Evolutionary conservation across 495 filamentous ascomycete genomes (phyloP), one percentile per base, ranked within the genome.

Genomic region (Xylaria sp.): DNA sequence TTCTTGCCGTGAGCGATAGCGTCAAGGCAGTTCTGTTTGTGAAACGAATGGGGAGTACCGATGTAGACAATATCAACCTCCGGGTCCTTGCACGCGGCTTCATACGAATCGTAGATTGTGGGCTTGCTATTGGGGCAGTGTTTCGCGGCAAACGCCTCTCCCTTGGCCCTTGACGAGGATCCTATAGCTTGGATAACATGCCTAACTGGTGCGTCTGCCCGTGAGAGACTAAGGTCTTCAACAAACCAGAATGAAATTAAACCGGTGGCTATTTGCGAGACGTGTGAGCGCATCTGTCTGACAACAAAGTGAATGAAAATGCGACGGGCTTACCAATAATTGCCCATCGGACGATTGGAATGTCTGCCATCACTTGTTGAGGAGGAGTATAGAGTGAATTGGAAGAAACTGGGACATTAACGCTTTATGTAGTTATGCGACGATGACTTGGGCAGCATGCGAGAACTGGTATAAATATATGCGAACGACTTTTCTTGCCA

Each of bases 161-260:
- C 91, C 48, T 88, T 88, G 4, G 82, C 79, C 19, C 80, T 70
- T 37, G 90, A 90, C 2, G 90, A 92, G 11, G 90, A 92, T 21
- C 91, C 90, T 37, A 89, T 89, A 31, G 91, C 91, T 33, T 85
- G 83, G 46, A 94, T 83, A 64, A 84, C 82, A 82, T 94, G 92
- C 44, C 80, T 79, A 72, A 93, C 80, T 72, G 92, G 89, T 31
- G 83, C 81, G 64, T 86, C 87, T 41, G 80, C 78, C 44, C 92
- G 89, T 74, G 90, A 84, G 59, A 83, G 77, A 40, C 89, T 83
- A 52, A 94, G 89, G 77, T 93, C 92, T 73, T 86, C 85, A 50
- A 88, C 85, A 80, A 93, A 93, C 70, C 72, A 75, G n/a, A 68
- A 72, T 6, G 74, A 73, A 35, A 76, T 76, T 7, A 73, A 41